Conservation (phyloP, 208 protist species). For the Trypanosoma conorhini region DNA sequence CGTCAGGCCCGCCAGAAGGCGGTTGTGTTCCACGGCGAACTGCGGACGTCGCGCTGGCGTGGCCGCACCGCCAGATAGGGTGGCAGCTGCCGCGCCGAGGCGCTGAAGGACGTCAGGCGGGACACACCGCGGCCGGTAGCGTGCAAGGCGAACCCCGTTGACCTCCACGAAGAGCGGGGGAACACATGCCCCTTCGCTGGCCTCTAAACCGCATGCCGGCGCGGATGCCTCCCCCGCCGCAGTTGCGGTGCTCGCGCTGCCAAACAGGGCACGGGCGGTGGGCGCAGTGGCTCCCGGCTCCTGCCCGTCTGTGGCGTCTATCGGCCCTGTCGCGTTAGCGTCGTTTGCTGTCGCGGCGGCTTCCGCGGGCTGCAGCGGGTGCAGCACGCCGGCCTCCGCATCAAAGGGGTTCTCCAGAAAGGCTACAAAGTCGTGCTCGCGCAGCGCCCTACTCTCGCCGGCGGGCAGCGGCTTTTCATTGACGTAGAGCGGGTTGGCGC, state of each 20-base stretch:
- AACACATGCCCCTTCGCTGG: not conserved
- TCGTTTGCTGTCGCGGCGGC: not conserved
- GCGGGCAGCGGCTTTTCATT: slow-evolving; percentile 35
- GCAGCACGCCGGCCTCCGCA: slow-evolving; percentile 55
- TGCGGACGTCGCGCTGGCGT: not conserved
- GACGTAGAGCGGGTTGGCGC: slow-evolving; percentile 68
- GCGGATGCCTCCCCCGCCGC: not conserved
- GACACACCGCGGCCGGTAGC: slow-evolving; percentile 7
- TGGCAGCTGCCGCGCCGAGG: not conserved
- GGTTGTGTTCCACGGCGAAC: slow-evolving; percentile 7
- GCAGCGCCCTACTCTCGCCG: slow-evolving; percentile 39
- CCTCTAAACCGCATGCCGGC: not conserved
- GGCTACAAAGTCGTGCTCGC: slow-evolving; percentile 69
- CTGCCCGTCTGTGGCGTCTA: not conserved
- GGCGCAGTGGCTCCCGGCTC: too few species aligned
- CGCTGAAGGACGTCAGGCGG: not conserved
- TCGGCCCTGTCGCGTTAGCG: not conserved
- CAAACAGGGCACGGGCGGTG: not conserved
- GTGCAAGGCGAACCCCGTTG: slow-evolving; percentile 25
- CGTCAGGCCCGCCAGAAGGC: not conserved
- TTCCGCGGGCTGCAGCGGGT: slow-evolving; percentile 16
- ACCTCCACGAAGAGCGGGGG: slow-evolving; percentile 27
- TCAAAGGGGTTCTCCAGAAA: slow-evolving; percentile 83
- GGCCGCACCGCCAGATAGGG: not conserved
- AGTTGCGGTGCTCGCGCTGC: not conserved